A percentile compares a stretch with the other conserved stretches of the same genome.
Conservation (phyloP, 352 stramenopile genomes). For the Pythium phragmiticola region DNA sequence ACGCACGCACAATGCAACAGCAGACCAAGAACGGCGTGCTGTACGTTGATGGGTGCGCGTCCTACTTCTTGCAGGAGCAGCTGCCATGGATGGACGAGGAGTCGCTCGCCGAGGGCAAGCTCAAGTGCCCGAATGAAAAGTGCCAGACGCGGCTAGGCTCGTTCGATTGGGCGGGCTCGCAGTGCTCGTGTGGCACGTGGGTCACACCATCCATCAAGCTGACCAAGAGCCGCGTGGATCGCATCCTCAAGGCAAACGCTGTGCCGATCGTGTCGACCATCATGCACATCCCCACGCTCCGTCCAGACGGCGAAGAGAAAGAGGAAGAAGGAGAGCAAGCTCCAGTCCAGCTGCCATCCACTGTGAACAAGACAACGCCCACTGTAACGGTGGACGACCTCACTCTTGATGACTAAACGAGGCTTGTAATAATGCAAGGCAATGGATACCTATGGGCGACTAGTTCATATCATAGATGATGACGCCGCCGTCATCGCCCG, state of each 20-base stretch:
- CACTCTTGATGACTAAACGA: slow-evolving; percentile 17
- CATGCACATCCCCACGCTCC: slow-evolving; percentile 17
- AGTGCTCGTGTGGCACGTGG: slow-evolving; percentile 84
- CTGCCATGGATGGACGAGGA: slow-evolving; percentile 74
- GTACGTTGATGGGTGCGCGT: slow-evolving; percentile 50
- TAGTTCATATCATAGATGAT: slow-evolving; percentile 75
- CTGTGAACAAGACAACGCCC: neutral
- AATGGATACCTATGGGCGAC: neutral
- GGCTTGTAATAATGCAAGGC: neutral
- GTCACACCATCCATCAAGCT: slow-evolving; percentile 83
- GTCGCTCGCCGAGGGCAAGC: slow-evolving; percentile 60
- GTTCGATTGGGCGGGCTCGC: slow-evolving; percentile 75
- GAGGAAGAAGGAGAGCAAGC: slow-evolving; percentile 8
- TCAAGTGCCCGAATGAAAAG: slow-evolving; percentile 65
- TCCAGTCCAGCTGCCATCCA: neutral
- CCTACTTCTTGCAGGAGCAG: slow-evolving; percentile 69
- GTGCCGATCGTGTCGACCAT: slow-evolving; percentile 30
- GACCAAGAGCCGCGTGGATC: slow-evolving; percentile 76
- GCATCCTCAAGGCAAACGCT: slow-evolving; percentile 21
- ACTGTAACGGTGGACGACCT: slow-evolving; percentile 19
- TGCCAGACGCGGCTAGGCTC: slow-evolving; percentile 69
- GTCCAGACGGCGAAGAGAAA: neutral
- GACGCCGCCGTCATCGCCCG: slow-evolving; percentile 81
- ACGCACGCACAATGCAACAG: slow-evolving; percentile 49
- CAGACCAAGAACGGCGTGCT: slow-evolving; percentile 23